Evolutionary conservation across 2,329 filamentous ascomycete species (phyloP).

Genomic region (Sporothrix brasiliensis): DNA sequence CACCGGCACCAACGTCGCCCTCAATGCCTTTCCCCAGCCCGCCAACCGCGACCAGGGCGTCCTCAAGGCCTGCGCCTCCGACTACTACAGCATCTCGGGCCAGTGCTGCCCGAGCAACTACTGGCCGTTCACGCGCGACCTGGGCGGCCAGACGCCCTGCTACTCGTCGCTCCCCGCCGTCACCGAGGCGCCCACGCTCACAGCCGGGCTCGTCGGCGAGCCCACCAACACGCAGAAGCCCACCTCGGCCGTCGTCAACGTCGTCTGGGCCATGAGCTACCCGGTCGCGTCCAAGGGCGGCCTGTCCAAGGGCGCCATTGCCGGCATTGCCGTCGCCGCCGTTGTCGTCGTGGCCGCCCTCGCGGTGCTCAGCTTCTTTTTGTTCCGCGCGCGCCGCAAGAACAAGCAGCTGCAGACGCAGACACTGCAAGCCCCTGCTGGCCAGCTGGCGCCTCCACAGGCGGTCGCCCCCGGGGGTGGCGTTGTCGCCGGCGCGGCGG

Average conservation of each 20-base stretch:
- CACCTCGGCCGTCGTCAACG: conserved; percentile 40
- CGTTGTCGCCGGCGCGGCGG: not conserved
- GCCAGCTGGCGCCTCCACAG: too few relatives aligned
- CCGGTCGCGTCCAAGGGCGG: conserved; percentile 37
- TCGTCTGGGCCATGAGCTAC: conserved; percentile 41
- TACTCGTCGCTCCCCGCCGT: conserved; percentile 37
- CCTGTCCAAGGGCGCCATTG: conserved; percentile 50
- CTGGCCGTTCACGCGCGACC: conserved; percentile 38
- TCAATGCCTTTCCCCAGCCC: conserved; percentile 36
- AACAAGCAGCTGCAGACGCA: conserved; percentile 34
- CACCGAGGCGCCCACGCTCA: conserved; percentile 36
- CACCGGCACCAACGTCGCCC: conserved; percentile 24
- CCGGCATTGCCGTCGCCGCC: conserved; percentile 51
- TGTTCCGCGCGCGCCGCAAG: conserved; percentile 35
- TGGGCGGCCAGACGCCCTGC: conserved; percentile 41
- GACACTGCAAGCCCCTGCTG: not conserved
- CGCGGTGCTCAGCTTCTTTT: conserved; percentile 34
- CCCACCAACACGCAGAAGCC: conserved; percentile 36
- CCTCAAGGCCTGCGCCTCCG: conserved; percentile 37
- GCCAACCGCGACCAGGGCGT: conserved; percentile 29
- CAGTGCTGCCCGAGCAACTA: conserved; percentile 40
- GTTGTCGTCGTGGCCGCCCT: conserved; percentile 42
- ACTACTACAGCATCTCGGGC: conserved; percentile 40
- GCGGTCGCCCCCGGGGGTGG: too few relatives aligned
- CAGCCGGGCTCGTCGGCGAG: conserved; percentile 34